These are phyloP conservation scores for Xylaria sp. DNA, from an alignment of 2,329 filamentous ascomycete species.

Conservation along the genomic window DNA sequence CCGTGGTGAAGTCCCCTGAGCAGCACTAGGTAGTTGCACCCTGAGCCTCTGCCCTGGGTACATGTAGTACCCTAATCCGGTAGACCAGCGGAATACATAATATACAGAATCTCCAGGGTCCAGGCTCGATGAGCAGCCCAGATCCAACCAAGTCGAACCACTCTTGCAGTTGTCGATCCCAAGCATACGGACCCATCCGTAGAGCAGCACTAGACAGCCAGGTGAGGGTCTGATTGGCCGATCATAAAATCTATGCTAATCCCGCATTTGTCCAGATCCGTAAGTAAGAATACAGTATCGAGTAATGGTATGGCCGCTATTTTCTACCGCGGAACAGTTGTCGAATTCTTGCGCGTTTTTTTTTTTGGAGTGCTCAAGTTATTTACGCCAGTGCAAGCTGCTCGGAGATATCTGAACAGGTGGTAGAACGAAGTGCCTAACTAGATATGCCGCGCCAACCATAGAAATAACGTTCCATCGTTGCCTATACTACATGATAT, in stretches of 20 bases:
- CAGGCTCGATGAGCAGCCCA: slow-evolving; percentile 18
- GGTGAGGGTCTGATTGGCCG: slow-evolving; percentile 11
- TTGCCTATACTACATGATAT: background rate
- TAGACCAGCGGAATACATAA: slow-evolving; percentile 6
- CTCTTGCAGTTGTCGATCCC: slow-evolving; percentile 21
- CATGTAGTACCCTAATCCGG: background rate
- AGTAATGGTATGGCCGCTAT: background rate
- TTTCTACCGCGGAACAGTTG: too few relatives aligned
- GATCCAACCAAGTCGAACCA: slow-evolving; percentile 27
- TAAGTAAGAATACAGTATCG: background rate
- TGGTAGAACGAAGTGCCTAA: background rate
- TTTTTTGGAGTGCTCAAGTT: background rate
- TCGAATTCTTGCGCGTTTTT: background rate
- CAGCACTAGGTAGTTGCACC: background rate
- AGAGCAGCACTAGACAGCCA: background rate
- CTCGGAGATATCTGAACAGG: background rate
- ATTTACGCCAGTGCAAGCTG: background rate
- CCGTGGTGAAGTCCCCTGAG: background rate
- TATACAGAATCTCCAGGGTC: slow-evolving; percentile 12
- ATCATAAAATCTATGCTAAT: background rate
- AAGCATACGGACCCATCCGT: slow-evolving; percentile 17
- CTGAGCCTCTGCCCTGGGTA: background rate
- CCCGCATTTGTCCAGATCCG: slow-evolving; percentile 5
- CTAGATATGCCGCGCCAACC: background rate
- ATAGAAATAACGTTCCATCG: background rate